Percentiles rank a stretch among this genome's conserved stretches.
These are phyloP conservation scores for Setomelanomma holmii DNA, from an alignment of 2,329 filamentous ascomycete genomes.

Conservation along the genomic window DNA sequence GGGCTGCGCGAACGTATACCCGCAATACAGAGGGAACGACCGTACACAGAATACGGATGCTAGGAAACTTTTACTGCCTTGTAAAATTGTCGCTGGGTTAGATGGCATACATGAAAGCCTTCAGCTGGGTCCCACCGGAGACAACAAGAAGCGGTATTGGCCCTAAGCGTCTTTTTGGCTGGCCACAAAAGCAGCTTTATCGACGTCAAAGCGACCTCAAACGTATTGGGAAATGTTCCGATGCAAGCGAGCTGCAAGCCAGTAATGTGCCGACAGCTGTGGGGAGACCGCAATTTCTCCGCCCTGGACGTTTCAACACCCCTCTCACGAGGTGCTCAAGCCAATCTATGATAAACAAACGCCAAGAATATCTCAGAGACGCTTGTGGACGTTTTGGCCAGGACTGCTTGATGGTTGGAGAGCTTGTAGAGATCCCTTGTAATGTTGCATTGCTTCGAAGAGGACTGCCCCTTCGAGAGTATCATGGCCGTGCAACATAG, in stretches of 20 bases:
- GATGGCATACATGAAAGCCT: too few relatives aligned
- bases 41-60: too few relatives aligned
- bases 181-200: too few relatives aligned
- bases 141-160: too few relatives aligned
- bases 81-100: too few relatives aligned
- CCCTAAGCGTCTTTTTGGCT: too few relatives aligned
- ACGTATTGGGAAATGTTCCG: constrained; percentile 9
- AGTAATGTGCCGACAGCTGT: constrained; percentile 1
- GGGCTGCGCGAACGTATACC: too few relatives aligned
- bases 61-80: too few relatives aligned
- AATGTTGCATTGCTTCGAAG: not conserved
- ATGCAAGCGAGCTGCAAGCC: not conserved
- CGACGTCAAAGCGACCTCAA: too few relatives aligned
- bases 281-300: not conserved
- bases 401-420: constrained; percentile 1
- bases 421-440: not conserved
- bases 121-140: too few relatives aligned
- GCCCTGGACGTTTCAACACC: not conserved
- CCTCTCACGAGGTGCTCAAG: not conserved
- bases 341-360: constrained; percentile 1
- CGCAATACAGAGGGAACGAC: too few relatives aligned
- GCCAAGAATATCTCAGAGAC: constrained; percentile 1
- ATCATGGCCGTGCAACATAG: not conserved
- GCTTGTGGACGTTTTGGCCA: not conserved
- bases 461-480: not conserved